These are phyloP conservation scores for Tetrahymena malaccensis DNA, from an alignment of 73 alveolate genomes.

Conservation along the genomic window DNA sequence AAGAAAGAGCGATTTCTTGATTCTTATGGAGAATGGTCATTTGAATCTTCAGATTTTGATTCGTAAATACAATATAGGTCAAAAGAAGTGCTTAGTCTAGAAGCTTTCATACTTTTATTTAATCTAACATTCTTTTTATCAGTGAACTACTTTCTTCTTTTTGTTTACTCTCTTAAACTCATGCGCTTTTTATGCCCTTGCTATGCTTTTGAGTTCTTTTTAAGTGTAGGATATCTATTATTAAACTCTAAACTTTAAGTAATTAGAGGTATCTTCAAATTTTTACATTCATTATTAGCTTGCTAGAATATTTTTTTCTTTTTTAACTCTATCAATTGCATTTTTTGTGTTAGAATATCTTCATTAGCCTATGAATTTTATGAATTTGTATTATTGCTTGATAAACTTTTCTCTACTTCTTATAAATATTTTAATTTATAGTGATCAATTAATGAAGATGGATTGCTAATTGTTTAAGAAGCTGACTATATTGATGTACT, in stretches of 20 bases:
- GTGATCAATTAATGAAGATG: not conserved
- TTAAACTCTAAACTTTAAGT: not conserved
- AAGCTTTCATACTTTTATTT: not conserved
- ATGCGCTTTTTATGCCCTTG: not conserved
- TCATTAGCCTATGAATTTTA: not conserved
- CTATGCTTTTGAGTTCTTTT: not conserved
- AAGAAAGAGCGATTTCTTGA: not conserved
- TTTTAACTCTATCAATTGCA: not conserved
- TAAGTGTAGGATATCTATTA: not conserved
- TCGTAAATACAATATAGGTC: not conserved
- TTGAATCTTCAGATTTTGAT: not conserved
- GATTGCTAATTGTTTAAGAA: not conserved
- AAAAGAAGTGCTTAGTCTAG: not conserved
- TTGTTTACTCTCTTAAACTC: not conserved
- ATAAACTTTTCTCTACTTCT: not conserved
- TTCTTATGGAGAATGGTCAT: not conserved
- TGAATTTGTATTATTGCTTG: not conserved
- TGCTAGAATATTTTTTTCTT: not conserved
- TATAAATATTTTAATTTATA: not conserved
- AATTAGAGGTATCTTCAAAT: not conserved
- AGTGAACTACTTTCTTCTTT: not conserved
- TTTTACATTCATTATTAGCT: not conserved
- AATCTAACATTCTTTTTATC: not conserved
- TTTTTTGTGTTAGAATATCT: not conserved
- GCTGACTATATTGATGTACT: not conserved